Evolutionary conservation across 192 early-diverging fungal genomes (phyloP).

Genomic region (Allomyces javanicus): DNA sequence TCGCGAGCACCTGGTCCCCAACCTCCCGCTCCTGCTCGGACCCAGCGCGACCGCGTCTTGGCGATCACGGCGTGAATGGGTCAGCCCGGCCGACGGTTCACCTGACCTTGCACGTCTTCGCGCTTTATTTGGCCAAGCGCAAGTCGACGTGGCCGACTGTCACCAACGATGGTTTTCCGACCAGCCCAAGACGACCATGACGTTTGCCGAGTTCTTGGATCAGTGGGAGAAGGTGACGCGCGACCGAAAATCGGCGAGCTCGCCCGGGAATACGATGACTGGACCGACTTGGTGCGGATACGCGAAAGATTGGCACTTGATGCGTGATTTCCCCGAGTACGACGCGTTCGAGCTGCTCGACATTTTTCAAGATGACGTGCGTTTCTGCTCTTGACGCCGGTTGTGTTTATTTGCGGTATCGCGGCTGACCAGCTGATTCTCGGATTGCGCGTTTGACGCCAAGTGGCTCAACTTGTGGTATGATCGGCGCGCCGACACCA

Average conservation of each 20-base stretch:
- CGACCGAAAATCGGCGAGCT: background rate
- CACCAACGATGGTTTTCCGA: slow-evolving; percentile 34
- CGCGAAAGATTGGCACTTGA: slow-evolving; percentile 57
- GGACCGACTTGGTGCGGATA: slow-evolving; percentile 11
- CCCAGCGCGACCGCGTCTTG: slow-evolving; percentile 22
- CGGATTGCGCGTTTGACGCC: slow-evolving; percentile 10
- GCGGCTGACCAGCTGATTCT: background rate
- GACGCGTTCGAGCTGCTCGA: slow-evolving; percentile 20
- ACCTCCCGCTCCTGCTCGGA: slow-evolving; percentile 28
- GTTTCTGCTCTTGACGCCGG: background rate
- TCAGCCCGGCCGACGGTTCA: slow-evolving; percentile 6
- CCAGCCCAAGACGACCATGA: slow-evolving; percentile 35
- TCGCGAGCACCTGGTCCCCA: slow-evolving; percentile 17
- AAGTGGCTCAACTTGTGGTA: slow-evolving; percentile 56
- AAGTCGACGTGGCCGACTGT: slow-evolving; percentile 43
- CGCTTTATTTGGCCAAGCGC: slow-evolving; percentile 12
- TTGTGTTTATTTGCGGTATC: background rate
- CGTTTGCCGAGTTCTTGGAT: slow-evolving; percentile 28
- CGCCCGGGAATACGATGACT: no score
- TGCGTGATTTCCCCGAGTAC: slow-evolving; percentile 17
- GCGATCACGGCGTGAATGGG: slow-evolving; percentile 38
- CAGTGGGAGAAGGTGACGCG: slow-evolving; percentile 15
- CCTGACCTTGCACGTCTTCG: slow-evolving; percentile 23
- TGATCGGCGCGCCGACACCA: slow-evolving; percentile 11
- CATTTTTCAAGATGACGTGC: slow-evolving; percentile 20